phyloP scores from a whole-genome alignment of 2,329 filamentous ascomycete genomes.

The Westerdykella sp. region DNA sequence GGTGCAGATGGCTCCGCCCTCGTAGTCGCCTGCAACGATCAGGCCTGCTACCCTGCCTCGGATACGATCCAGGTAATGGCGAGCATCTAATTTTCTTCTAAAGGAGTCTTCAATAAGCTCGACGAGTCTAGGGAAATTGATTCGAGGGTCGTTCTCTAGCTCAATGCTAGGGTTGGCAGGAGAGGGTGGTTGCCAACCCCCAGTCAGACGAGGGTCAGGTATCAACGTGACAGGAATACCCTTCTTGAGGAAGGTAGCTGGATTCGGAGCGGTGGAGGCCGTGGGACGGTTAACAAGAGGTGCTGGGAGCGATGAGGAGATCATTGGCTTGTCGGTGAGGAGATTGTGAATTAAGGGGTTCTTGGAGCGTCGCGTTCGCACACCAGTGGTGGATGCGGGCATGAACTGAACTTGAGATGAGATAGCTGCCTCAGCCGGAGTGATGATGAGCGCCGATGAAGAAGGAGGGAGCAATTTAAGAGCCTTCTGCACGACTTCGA shows the following conservation, averaged over 20 bases:
- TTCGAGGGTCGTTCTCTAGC: slow-evolving; percentile 65
- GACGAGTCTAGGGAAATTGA: slow-evolving; percentile 77
- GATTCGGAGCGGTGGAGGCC: slow-evolving; percentile 35
- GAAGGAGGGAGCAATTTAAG: slow-evolving; percentile 73
- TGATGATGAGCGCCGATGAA: slow-evolving; percentile 84
- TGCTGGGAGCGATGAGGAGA: slow-evolving; percentile 82
- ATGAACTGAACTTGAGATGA: slow-evolving; percentile 36
- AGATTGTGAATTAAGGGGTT: slow-evolving; percentile 95
- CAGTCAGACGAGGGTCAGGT: slow-evolving; percentile 56
- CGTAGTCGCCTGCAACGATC: slow-evolving; percentile 93
- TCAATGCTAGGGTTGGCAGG: slow-evolving; percentile 56
- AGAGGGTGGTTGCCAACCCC: slow-evolving; percentile 62
- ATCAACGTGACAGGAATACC: slow-evolving; percentile 85
- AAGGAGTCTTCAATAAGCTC: slow-evolving; percentile 94
- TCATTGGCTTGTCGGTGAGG: slow-evolving; percentile 86
- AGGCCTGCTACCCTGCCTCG: slow-evolving; percentile 76
- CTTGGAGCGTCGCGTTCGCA: slow-evolving; percentile 54
- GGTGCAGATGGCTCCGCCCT: slow-evolving; percentile 88
- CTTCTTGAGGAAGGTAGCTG: slow-evolving; percentile 79
- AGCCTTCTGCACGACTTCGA: slow-evolving; percentile 63
- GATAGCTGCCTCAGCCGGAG: slow-evolving; percentile 72
- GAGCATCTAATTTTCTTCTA: slow-evolving; percentile 71
- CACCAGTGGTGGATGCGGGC: slow-evolving; percentile 34
- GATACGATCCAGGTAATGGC: slow-evolving; percentile 77
- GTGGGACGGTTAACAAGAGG: slow-evolving; percentile 21